Evolutionary conservation across 2,329 filamentous ascomycete species (phyloP).

Genomic region (Arthrobotrys musiformis): DNA sequence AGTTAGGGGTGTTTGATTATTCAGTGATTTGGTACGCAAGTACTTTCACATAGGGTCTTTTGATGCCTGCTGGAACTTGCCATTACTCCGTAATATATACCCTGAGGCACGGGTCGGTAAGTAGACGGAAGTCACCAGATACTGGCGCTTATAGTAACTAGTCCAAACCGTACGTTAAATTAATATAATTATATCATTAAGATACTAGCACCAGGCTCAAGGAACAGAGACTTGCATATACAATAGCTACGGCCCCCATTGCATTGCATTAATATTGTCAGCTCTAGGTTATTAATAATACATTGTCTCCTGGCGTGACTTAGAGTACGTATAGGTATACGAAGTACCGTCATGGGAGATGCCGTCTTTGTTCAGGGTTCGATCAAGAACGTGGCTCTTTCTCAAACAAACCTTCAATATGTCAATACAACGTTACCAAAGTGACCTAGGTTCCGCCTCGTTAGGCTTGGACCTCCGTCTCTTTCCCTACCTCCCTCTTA

Average conservation of each 20-base stretch:
- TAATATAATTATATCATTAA: neutral
- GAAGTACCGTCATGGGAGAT: neutral
- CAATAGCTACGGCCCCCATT: neutral
- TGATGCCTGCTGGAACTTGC: slow-evolving; percentile 18
- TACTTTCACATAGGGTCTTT: neutral
- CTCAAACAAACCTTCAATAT: slow-evolving; percentile 1
- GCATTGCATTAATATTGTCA: neutral
- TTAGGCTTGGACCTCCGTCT: slow-evolving; percentile 10
- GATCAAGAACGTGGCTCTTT: neutral
- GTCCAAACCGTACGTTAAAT: neutral
- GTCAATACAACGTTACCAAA: slow-evolving; percentile 9
- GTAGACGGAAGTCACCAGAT: slow-evolving; percentile 25
- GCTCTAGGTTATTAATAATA: neutral
- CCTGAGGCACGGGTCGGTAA: neutral
- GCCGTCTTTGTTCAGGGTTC: slow-evolving; percentile 16
- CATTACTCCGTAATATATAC: slow-evolving; percentile 9
- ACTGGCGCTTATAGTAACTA: neutral
- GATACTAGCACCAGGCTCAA: neutral
- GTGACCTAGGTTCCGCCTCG: neutral
- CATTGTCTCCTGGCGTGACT: neutral
- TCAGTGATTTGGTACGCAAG: neutral
- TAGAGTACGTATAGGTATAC: neutral
- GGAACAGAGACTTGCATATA: neutral
- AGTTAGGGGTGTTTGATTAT: neutral
- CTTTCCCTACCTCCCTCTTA: neutral